A percentile compares a stretch with the other conserved stretches of the same genome.
Conservation (phyloP, 2,329 filamentous ascomycete species). For the Alternaria viburni region DNA sequence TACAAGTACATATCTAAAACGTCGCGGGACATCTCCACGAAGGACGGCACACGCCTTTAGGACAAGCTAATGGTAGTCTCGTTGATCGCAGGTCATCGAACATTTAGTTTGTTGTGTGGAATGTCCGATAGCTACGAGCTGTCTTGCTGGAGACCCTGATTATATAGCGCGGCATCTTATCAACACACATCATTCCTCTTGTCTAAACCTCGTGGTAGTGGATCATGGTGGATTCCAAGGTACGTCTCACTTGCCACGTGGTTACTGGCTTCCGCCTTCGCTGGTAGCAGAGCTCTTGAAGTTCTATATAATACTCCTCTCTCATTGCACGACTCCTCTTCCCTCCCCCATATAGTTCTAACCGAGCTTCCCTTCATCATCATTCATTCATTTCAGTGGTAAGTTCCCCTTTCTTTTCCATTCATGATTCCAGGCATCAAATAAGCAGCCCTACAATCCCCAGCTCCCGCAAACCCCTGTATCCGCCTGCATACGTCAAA, state of each 20-base stretch:
- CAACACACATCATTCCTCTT: background rate
- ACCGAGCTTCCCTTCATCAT: background rate
- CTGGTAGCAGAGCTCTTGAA: background rate
- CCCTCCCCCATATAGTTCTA: background rate
- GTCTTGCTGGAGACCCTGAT: background rate
- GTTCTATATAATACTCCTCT: background rate
- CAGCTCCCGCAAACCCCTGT: background rate
- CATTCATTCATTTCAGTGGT: background rate
- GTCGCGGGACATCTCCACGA: background rate
- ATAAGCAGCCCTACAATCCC: background rate
- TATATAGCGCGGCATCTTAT: background rate
- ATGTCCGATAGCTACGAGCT: background rate
- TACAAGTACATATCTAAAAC: fast-evolving
- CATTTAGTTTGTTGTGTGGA: background rate
- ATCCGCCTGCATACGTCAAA: background rate
- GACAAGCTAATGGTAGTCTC: background rate
- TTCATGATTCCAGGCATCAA: background rate
- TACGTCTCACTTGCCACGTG: background rate
- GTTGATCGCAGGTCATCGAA: background rate
- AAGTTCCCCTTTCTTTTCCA: background rate
- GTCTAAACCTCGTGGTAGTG: background rate
- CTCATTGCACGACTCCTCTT: background rate
- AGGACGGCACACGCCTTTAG: background rate
- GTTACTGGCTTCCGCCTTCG: background rate
- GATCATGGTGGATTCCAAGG: background rate